These are phyloP conservation scores for Fusarium lateritium DNA, from an alignment of 2,329 filamentous ascomycete genomes.

Conservation along the genomic window DNA sequence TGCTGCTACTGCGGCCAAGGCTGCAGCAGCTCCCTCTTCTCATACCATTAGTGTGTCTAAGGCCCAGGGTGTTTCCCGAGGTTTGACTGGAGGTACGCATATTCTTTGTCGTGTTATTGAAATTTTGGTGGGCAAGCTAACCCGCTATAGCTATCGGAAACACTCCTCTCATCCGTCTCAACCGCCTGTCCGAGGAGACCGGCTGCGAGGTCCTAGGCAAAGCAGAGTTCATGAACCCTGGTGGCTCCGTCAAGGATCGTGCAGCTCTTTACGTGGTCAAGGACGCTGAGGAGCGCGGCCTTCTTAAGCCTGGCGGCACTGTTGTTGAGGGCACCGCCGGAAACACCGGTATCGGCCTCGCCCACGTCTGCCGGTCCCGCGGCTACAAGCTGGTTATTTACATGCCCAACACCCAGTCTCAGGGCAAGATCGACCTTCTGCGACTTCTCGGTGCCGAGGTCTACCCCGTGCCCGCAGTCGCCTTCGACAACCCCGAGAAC, in stretches of 20 bases:
- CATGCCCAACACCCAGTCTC: constrained; percentile 99
- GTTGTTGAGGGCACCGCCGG: constrained; percentile 98
- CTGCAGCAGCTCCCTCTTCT: constrained; percentile 61
- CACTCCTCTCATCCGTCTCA: constrained; percentile 92
- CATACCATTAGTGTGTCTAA: constrained; percentile 81
- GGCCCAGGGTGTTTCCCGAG: constrained; percentile 83
- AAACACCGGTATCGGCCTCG: constrained; percentile 97
- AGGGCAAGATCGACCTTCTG: constrained; percentile 96
- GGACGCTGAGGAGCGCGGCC: constrained; percentile 90
- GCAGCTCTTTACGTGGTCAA: constrained; percentile 94
- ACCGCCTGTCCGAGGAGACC: constrained; percentile 88
- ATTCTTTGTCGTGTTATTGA: not conserved
- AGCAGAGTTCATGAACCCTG: constrained; percentile 98
- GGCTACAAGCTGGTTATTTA: constrained; percentile 98
- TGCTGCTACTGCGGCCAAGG: constrained; percentile 66
- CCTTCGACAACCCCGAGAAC: constrained; percentile 95
- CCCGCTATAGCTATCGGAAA: constrained; percentile 86
- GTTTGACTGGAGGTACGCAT: constrained; percentile 82
- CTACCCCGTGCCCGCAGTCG: constrained; percentile 93
- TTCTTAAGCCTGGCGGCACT: constrained; percentile 88
- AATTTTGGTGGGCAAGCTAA: not conserved
- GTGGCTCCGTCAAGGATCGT: constrained; percentile 95
- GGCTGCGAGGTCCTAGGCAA: constrained; percentile 96
- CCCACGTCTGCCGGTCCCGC: constrained; percentile 92
- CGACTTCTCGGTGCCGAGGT: constrained; percentile 94